These are phyloP conservation scores for Erysiphe neolycopersici DNA, from an alignment of 2,329 filamentous ascomycete genomes.

Conservation along the genomic window DNA sequence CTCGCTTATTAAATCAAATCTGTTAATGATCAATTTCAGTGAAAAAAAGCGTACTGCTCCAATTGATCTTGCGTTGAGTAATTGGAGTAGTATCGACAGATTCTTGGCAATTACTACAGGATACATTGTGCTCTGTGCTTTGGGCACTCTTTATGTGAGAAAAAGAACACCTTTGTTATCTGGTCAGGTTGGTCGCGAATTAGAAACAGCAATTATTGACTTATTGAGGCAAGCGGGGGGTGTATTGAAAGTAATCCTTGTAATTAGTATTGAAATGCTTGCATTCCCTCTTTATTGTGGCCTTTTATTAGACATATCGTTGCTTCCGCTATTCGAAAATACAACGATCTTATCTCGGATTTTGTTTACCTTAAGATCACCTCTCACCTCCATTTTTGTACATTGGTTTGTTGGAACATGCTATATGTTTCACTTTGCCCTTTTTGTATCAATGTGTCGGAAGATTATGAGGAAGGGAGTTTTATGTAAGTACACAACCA, in stretches of 20 bases:
- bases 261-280: slow-evolving; percentile 98
- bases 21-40: slow-evolving; percentile 32
- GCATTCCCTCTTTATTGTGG: slow-evolving; percentile 92
- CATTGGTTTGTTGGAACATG: slow-evolving; percentile 98
- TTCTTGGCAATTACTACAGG: slow-evolving; percentile 52
- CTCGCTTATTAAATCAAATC: slow-evolving; percentile 20
- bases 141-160: slow-evolving; percentile 57
- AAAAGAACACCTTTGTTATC: slow-evolving; percentile 41
- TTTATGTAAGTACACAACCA: slow-evolving; percentile 34
- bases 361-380: slow-evolving; percentile 50
- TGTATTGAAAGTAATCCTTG: slow-evolving; percentile 90
- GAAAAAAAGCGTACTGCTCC: slow-evolving; percentile 15
- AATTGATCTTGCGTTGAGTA: slow-evolving; percentile 29
- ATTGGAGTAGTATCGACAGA: slow-evolving; percentile 39
- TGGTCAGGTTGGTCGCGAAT: slow-evolving; percentile 26
- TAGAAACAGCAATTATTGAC: slow-evolving; percentile 59
- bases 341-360: slow-evolving; percentile 54
- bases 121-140: slow-evolving; percentile 48
- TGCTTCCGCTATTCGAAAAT: slow-evolving; percentile 68
- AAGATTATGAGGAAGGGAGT: slow-evolving; percentile 93
- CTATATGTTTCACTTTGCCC: slow-evolving; percentile 98
- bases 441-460: slow-evolving; percentile 96
- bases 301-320: slow-evolving; percentile 60
- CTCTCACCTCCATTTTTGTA: slow-evolving; percentile 77
- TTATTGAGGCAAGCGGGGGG: slow-evolving; percentile 78